Evolutionary conservation across 805 yeast species (phyloP).

Genomic region (Wickerhamomyces alni): DNA sequence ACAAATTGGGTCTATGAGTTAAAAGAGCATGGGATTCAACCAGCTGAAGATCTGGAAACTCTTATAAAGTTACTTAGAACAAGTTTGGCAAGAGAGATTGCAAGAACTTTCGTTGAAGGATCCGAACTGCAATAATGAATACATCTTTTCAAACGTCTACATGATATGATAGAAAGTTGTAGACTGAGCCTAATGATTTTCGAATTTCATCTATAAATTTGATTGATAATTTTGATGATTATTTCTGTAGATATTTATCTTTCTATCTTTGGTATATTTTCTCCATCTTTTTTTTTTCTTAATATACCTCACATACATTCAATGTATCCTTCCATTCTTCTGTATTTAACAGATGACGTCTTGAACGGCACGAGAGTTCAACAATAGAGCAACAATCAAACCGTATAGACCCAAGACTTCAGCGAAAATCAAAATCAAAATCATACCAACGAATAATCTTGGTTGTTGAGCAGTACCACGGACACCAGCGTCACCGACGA

Average conservation of each 20-base stretch:
- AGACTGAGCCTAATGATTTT: not conserved
- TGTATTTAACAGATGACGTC: slow-evolving; percentile 68
- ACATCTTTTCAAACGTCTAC: not conserved
- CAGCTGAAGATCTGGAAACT: slow-evolving; percentile 12
- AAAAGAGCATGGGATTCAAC: slow-evolving; percentile 11
- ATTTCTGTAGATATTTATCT: too few species aligned
- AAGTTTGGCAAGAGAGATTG: slow-evolving; percentile 19
- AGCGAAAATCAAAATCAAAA: slow-evolving; percentile 96
- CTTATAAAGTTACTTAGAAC: slow-evolving; percentile 18
- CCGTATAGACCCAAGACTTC: slow-evolving; percentile 99
- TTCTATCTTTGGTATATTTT: too few species aligned
- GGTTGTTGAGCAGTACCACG: slow-evolving; percentile 99
- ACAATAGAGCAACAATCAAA: slow-evolving; percentile 92
- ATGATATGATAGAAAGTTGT: not conserved
- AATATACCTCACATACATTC: not conserved
- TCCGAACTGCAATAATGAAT: not conserved
- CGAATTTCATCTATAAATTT: too few species aligned
- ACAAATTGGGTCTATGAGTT: slow-evolving; percentile 18
- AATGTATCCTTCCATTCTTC: not conserved
- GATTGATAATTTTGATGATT: too few species aligned
- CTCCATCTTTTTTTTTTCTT: too few species aligned
- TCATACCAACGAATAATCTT: slow-evolving; percentile 97
- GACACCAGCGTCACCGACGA: slow-evolving; percentile 99
- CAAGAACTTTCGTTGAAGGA: slow-evolving; percentile 21
- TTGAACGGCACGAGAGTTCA: slow-evolving; percentile 96